A percentile compares a stretch with the other conserved stretches of the same genome.
Conservation (phyloP, 495 filamentous ascomycete genomes). For the Paragyromitra xinjiangensis region DNA sequence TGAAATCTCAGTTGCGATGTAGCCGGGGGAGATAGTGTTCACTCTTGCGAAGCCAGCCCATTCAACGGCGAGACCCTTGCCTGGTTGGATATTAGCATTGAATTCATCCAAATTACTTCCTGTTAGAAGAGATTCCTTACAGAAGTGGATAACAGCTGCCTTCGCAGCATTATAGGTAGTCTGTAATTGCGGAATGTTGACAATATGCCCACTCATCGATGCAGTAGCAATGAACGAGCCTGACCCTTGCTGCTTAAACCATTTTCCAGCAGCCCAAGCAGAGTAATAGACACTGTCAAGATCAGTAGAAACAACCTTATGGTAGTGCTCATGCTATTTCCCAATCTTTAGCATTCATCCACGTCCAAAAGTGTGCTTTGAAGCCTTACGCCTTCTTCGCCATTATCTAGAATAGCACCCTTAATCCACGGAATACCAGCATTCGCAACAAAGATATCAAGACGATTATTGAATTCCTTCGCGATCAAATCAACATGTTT, state of each 20-base stretch:
- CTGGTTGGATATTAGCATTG: constrained; percentile 50
- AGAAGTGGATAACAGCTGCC: constrained; percentile 84
- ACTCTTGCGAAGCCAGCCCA: constrained; percentile 86
- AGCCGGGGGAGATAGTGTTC: constrained; percentile 86
- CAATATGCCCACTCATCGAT: constrained; percentile 70
- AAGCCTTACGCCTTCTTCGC: constrained; percentile 49
- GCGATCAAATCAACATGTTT: constrained; percentile 67
- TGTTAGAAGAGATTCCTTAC: constrained; percentile 59
- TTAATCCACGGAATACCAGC: constrained; percentile 74
- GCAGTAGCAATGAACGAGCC: constrained; percentile 57
- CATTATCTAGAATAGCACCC: constrained; percentile 72
- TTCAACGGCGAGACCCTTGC: constrained; percentile 81
- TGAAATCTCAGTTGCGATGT: constrained; percentile 85
- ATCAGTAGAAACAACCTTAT: constrained; percentile 75
- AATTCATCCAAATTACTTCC: not conserved
- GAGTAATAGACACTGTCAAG: constrained; percentile 85
- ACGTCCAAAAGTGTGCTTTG: not conserved
- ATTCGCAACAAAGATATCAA: constrained; percentile 84
- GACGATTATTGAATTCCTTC: constrained; percentile 73
- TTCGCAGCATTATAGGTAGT: constrained; percentile 89
- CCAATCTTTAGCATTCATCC: not conserved
- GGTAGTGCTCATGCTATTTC: constrained; percentile 68
- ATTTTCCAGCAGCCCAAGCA: constrained; percentile 76
- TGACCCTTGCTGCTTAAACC: constrained; percentile 69
- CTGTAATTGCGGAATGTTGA: constrained; percentile 87